A percentile compares a stretch with the other conserved stretches of the same genome.
Conservation (phyloP, 2,329 filamentous ascomycete species). For the Botrytis sinoallii region DNA sequence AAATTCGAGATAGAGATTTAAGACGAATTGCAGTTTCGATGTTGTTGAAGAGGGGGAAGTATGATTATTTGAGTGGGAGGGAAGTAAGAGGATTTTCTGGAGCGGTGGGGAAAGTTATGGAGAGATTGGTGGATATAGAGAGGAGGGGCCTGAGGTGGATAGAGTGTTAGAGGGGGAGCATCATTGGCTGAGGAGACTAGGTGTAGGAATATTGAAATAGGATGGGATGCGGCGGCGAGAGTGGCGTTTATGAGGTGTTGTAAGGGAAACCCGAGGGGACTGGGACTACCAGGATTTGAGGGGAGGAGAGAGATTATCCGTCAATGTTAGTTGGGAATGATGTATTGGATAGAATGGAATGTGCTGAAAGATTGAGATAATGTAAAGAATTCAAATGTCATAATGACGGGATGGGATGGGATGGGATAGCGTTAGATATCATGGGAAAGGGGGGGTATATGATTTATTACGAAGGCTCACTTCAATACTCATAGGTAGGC, state of each 20-base stretch:
- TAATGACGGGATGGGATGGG: neutral
- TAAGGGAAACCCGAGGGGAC: neutral
- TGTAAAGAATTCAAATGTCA: neutral
- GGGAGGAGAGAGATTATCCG: neutral
- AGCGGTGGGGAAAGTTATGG: constrained; percentile 10
- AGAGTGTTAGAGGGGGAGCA: neutral
- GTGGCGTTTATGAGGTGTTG: neutral
- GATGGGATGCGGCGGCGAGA: neutral
- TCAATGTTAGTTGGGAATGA: neutral
- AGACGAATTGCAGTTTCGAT: constrained; percentile 27
- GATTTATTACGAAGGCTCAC: neutral
- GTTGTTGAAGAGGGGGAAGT: constrained; percentile 16
- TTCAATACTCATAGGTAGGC: neutral
- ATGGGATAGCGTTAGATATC: neutral
- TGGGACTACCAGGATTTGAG: neutral
- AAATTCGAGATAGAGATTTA: constrained; percentile 26
- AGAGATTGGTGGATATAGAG: constrained; percentile 7
- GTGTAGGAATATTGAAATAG: constrained; percentile 12
- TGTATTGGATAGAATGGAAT: neutral
- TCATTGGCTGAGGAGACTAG: neutral
- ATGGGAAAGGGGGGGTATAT: neutral
- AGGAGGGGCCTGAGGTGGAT: neutral
- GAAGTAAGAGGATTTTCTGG: neutral
- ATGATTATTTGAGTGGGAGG: neutral
- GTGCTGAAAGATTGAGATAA: neutral